Evolutionary conservation across 2,329 filamentous ascomycete species (phyloP), one percentile per base, ranked within the genome.

Genomic region (Beauveria australis): DNA sequence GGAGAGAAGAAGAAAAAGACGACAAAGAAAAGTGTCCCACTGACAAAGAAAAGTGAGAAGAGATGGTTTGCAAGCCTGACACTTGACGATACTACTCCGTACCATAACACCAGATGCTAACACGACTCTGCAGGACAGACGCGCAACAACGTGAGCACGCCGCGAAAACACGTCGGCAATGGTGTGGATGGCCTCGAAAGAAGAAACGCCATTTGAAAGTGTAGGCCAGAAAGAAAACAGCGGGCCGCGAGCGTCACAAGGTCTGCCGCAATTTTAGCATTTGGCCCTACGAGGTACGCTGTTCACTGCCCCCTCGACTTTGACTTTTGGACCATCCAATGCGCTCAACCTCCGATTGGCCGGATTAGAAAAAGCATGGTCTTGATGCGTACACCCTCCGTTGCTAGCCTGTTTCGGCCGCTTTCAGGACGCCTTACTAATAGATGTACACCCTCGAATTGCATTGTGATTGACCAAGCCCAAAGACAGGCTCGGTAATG

Each of bases 301-400:
- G 12, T 37, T 37, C 5, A 14, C 26, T 22, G 49, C 49, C 47
- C 47, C 22, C 30, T 47, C 24, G 55, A 53, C 47, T 55, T 53
- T 61, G 52, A 61, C 59, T 61, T 56, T 46, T 46, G 12, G 14
- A 33, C 51, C 22, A 68, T 62, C 57, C 58, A 61, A 70, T 69
- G 70, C 70, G 69, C 69, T 71, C 68, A 57, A 59, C 53, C 63
- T 66, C 67, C 66, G 67, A 72, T 72, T 72, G 70, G 70, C 61
- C 69, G 67, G 70, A 71, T 71, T 70, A 61, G 66, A 61, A 53
- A 56, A 61, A 59, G 60, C n/a, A 43, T 47, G 41, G 22, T 16
- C 16, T 58, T 46, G 56, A 59, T 52, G 40, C 40, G 37, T 40
- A 26, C 37, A 51, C 55, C 55, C 55, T 44, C 37, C 18, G 8